Evolutionary conservation across 2,329 filamentous ascomycete genomes (phyloP).

Genomic region (Chaetomiaceae sp.): DNA sequence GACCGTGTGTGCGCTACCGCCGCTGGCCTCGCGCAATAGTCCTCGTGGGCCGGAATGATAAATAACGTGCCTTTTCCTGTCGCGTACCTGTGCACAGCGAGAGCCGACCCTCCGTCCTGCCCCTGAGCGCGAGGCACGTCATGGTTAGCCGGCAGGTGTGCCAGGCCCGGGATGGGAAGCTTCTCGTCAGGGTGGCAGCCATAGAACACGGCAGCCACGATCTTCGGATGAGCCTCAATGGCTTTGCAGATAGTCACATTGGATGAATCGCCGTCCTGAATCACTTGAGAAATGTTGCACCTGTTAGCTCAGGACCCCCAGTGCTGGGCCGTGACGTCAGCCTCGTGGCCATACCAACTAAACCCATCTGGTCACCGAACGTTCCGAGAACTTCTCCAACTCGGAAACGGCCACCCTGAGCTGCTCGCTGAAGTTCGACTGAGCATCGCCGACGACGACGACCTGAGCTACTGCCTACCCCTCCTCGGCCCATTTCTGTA

Average conservation of each 20-base stretch:
- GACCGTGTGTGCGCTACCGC: conserved; percentile 60
- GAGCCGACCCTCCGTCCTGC: neutral
- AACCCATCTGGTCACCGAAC: conserved; percentile 33
- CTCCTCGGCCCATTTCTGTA: conserved; percentile 67
- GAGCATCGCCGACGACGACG: conserved; percentile 16
- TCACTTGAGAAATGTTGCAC: too few species aligned
- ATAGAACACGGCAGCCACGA: conserved; percentile 19
- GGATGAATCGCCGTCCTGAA: neutral
- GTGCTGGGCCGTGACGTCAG: too few species aligned
- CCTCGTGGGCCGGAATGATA: conserved; percentile 40
- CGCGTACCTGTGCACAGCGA: conserved; percentile 36
- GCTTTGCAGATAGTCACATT: conserved; percentile 4
- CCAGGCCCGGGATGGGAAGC: conserved; percentile 17
- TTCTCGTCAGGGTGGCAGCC: neutral
- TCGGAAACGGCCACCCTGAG: conserved; percentile 7
- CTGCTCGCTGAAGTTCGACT: neutral
- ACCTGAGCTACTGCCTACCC: conserved; percentile 58
- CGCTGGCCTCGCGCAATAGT: conserved; percentile 49
- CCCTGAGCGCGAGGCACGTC: too few species aligned
- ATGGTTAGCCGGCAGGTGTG: conserved; percentile 11
- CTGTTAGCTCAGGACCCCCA: too few species aligned
- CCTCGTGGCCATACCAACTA: conserved; percentile 29
- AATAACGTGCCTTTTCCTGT: conserved; percentile 43
- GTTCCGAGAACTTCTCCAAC: conserved; percentile 23
- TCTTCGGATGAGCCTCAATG: conserved; percentile 1